Evolutionary conservation across 371 early-diverging fungal genomes (phyloP).

Genomic region (Dichotomocladium elegans): DNA sequence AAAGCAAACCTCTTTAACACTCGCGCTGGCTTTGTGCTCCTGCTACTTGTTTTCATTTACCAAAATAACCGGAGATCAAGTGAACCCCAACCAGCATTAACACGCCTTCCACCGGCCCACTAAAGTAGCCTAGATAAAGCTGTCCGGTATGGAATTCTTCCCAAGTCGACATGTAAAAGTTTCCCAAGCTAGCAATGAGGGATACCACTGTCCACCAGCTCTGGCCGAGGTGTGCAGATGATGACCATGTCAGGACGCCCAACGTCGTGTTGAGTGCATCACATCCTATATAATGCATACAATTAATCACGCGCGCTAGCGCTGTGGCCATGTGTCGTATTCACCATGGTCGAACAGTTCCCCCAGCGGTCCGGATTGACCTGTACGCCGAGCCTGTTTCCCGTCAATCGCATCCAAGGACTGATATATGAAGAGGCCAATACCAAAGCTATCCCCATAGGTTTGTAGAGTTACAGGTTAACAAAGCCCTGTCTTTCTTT

Average conservation of each 20-base stretch:
- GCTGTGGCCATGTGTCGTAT: background rate
- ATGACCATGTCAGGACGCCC: constrained; percentile 55
- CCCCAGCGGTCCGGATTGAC: constrained; percentile 88
- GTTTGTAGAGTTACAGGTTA: too few species aligned
- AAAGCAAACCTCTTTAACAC: background rate
- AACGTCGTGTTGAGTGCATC: constrained; percentile 87
- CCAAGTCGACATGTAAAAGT: constrained; percentile 94
- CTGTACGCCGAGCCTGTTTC: constrained; percentile 96
- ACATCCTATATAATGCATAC: constrained; percentile 54
- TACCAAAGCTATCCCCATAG: constrained; percentile 77
- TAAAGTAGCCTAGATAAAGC: constrained; percentile 88
- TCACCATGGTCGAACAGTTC: constrained; percentile 92
- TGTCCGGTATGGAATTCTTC: constrained; percentile 95
- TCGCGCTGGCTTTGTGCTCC: too few species aligned
- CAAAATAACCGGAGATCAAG: constrained; percentile 69
- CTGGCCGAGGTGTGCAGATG: constrained; percentile 69
- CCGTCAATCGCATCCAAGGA: constrained; percentile 98
- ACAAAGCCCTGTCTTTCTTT: too few species aligned
- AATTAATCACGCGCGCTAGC: background rate
- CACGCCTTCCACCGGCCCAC: constrained; percentile 97
- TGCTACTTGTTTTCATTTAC: constrained; percentile 22
- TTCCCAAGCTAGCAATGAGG: constrained; percentile 58
- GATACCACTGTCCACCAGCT: constrained; percentile 72
- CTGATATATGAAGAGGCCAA: constrained; percentile 91
- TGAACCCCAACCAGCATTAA: constrained; percentile 61